These are phyloP conservation scores for Gloeopeniophorella convolvens DNA, from an alignment of 768 basidiomycete species.

Conservation along the genomic window DNA sequence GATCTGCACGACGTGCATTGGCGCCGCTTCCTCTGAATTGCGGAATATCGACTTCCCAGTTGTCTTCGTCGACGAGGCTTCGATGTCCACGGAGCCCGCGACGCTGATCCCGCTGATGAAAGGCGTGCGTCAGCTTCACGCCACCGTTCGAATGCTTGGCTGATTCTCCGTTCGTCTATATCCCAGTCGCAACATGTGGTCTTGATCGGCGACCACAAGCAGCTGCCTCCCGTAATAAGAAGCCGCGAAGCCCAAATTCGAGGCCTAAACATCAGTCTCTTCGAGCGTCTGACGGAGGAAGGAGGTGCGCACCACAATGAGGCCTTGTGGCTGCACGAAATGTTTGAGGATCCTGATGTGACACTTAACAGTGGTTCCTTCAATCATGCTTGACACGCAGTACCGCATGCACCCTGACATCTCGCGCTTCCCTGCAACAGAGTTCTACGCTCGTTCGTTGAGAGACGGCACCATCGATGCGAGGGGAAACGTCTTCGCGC, in stretches of 20 bases:
- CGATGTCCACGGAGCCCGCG: constrained; percentile 93
- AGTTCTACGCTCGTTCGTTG: constrained; percentile 72
- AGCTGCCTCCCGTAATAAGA: constrained; percentile 82
- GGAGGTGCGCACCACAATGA: constrained; percentile 44
- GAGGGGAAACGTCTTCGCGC: constrained; percentile 38
- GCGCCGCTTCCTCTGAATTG: constrained; percentile 58
- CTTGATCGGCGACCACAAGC: constrained; percentile 96
- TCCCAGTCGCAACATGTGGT: constrained; percentile 71
- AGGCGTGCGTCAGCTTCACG: constrained; percentile 60
- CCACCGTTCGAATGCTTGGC: constrained; percentile 13
- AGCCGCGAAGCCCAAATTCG: constrained; percentile 67
- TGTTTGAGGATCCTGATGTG: neutral
- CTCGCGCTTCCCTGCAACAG: constrained; percentile 75
- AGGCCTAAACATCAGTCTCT: constrained; percentile 76
- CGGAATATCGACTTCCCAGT: constrained; percentile 83
- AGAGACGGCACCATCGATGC: constrained; percentile 68
- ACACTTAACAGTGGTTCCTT: constrained; percentile 57
- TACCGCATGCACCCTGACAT: constrained; percentile 95
- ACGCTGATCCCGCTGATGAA: constrained; percentile 90
- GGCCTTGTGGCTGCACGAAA: neutral
- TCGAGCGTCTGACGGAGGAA: constrained; percentile 85
- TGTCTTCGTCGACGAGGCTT: constrained; percentile 92
- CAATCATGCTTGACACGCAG: constrained; percentile 89
- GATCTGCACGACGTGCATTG: constrained; percentile 87
- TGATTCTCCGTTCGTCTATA: constrained; percentile 10